Percentiles rank a stretch among this genome's conserved stretches.
phyloP scores from a whole-genome alignment of 768 basidiomycete species.

The Boletus rufocinnamomeus region DNA sequence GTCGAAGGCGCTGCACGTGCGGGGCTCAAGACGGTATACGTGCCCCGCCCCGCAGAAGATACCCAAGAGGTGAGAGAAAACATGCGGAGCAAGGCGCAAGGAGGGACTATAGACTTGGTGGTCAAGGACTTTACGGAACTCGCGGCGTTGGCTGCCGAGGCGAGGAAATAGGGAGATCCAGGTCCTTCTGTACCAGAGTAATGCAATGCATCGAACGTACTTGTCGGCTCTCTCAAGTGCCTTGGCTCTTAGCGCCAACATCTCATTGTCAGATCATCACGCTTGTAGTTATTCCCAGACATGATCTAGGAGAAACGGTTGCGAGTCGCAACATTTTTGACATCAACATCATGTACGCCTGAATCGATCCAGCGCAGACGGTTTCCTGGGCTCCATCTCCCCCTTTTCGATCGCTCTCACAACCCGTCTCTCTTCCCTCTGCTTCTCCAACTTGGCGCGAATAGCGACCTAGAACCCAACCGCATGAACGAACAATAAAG shows the following conservation, averaged over 20 bases:
- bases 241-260: too few relatives aligned
- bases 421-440: slow-evolving; percentile 46
- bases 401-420: slow-evolving; percentile 39
- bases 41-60: slow-evolving; percentile 54
- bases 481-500: background rate
- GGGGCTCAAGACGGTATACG: slow-evolving; percentile 62
- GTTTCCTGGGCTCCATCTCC: slow-evolving; percentile 30
- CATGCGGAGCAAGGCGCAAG: slow-evolving; percentile 49
- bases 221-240: too few relatives aligned
- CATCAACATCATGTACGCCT: slow-evolving; percentile 22
- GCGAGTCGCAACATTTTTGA: background rate
- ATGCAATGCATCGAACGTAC: background rate
- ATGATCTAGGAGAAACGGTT: background rate
- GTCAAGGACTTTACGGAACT: slow-evolving; percentile 54
- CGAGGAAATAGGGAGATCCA: slow-evolving; percentile 2
- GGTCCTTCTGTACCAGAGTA: background rate
- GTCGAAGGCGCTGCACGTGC: slow-evolving; percentile 50
- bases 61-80: slow-evolving; percentile 18
- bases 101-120: slow-evolving; percentile 61
- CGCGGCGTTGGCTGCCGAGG: slow-evolving; percentile 31
- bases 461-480: slow-evolving; percentile 49
- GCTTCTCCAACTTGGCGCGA: slow-evolving; percentile 64
- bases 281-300: background rate
- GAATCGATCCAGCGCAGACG: slow-evolving; percentile 40
- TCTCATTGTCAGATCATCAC: background rate